Percentiles rank a stretch among this genome's conserved stretches.
These are phyloP conservation scores for Trichodelitschia bisporula DNA, from an alignment of 495 filamentous ascomycete species.

Conservation along the genomic window DNA sequence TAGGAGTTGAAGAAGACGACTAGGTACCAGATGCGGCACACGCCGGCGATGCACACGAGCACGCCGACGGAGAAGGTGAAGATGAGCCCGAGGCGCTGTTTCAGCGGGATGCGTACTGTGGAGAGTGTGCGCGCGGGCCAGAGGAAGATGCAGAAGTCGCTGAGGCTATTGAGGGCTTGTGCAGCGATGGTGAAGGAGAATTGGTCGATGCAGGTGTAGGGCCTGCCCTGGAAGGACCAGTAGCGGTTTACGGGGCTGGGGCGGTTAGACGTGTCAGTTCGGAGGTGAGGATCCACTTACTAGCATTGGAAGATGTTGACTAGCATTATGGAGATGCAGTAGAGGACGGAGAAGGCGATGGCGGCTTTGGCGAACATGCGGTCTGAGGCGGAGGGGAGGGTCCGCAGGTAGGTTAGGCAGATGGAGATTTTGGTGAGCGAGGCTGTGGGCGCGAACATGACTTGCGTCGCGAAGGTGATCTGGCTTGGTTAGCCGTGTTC, in stretches of 20 bases:
- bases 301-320: neutral
- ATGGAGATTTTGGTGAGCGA: neutral
- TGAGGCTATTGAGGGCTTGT: slow-evolving; percentile 2
- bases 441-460: neutral
- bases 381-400: neutral
- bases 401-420: neutral
- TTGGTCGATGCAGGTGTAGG: slow-evolving; percentile 3
- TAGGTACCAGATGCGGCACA: slow-evolving; percentile 4
- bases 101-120: slow-evolving; percentile 1
- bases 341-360: neutral
- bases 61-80: slow-evolving; percentile 4
- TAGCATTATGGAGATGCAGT: neutral
- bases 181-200: slow-evolving; percentile 1
- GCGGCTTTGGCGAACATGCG: neutral
- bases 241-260: neutral
- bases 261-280: neutral
- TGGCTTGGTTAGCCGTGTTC: too few relatives aligned
- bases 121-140: slow-evolving; percentile 4
- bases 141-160: slow-evolving; percentile 5
- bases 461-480: neutral
- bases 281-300: neutral
- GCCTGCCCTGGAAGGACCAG: slow-evolving; percentile 2
- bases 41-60: slow-evolving; percentile 4
- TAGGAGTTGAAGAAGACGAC: slow-evolving; percentile 2
- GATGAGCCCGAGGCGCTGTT: slow-evolving; percentile 4